A percentile compares a stretch with the other conserved stretches of the same genome.
phyloP scores from a whole-genome alignment of 2,329 filamentous ascomycete genomes.

The Fusarium decemcellulare region DNA sequence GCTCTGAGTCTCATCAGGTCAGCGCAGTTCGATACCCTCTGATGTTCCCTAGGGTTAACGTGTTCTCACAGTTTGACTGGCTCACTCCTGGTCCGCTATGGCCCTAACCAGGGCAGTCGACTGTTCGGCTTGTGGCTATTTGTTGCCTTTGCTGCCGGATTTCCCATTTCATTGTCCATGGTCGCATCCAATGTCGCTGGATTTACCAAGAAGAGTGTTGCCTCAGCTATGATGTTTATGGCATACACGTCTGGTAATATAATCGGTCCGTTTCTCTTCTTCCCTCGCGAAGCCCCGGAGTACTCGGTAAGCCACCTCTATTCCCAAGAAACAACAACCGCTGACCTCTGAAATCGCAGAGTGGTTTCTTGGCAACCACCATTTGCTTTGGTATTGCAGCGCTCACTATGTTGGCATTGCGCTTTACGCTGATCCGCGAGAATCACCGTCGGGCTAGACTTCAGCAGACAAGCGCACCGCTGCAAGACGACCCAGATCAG shows the following conservation, averaged over 20 bases:
- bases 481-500: background rate
- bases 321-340: fast-evolving
- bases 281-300: slow-evolving; percentile 31
- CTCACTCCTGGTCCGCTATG: slow-evolving; percentile 36
- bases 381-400: slow-evolving; percentile 39
- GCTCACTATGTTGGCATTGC: slow-evolving; percentile 28
- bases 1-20: slow-evolving; percentile 37
- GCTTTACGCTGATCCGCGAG: slow-evolving; percentile 29
- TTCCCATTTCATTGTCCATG: slow-evolving; percentile 38
- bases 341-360: slow-evolving; percentile 18
- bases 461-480: background rate
- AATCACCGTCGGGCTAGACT: slow-evolving; percentile 36
- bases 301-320: slow-evolving; percentile 26
- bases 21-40: background rate
- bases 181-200: slow-evolving; percentile 42
- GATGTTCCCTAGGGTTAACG: background rate
- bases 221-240: slow-evolving; percentile 43
- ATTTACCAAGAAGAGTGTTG: slow-evolving; percentile 43
- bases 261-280: slow-evolving; percentile 42
- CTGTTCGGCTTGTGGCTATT: slow-evolving; percentile 37
- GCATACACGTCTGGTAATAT: slow-evolving; percentile 40
- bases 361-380: slow-evolving; percentile 38
- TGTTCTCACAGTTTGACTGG: slow-evolving; percentile 23
- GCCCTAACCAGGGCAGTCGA: slow-evolving; percentile 31
- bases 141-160: slow-evolving; percentile 40